These are phyloP conservation scores for Elaeis oleifera DNA, from an alignment of 202 grass and related monocot genomes.

Conservation along the genomic window DNA sequence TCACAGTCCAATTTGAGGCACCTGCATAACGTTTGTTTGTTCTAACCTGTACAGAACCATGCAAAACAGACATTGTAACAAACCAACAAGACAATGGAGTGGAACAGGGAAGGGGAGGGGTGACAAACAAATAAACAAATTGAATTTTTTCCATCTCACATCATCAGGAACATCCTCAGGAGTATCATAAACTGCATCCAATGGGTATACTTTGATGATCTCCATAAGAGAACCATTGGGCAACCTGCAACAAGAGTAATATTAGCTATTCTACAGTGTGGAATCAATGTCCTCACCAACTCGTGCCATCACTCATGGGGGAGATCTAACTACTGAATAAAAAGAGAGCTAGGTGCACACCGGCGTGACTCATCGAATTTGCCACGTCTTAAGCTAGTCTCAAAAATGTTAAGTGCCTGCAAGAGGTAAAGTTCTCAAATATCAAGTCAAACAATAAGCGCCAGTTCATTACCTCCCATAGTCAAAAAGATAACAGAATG, in stretches of 20 bases:
- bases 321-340: too few species aligned
- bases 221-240: slow-evolving; percentile 93
- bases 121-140: too few species aligned
- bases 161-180: slow-evolving; percentile 95
- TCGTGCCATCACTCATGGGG: too few species aligned
- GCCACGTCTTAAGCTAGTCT: slow-evolving; percentile 80
- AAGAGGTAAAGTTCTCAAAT: neutral
- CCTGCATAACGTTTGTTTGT: slow-evolving; percentile 57
- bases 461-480: neutral
- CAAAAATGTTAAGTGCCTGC: slow-evolving; percentile 91
- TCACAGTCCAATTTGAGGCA: slow-evolving; percentile 69
- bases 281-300: too few species aligned
- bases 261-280: too few species aligned
- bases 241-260: slow-evolving; percentile 36
- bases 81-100: too few species aligned
- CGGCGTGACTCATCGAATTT: slow-evolving; percentile 94
- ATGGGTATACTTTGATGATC: slow-evolving; percentile 79
- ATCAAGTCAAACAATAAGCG: neutral
- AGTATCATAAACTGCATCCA: slow-evolving; percentile 86
- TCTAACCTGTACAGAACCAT: slow-evolving; percentile 35
- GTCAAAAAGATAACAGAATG: neutral
- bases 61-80: neutral
- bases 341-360: slow-evolving; percentile 25
- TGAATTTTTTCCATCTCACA: slow-evolving; percentile 18
- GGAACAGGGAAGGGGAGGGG: neutral